A percentile compares a stretch with the other conserved stretches of the same genome.
Evolutionary conservation across 495 filamentous ascomycete genomes (phyloP).

Genomic region (Baudoinia panamericana): DNA sequence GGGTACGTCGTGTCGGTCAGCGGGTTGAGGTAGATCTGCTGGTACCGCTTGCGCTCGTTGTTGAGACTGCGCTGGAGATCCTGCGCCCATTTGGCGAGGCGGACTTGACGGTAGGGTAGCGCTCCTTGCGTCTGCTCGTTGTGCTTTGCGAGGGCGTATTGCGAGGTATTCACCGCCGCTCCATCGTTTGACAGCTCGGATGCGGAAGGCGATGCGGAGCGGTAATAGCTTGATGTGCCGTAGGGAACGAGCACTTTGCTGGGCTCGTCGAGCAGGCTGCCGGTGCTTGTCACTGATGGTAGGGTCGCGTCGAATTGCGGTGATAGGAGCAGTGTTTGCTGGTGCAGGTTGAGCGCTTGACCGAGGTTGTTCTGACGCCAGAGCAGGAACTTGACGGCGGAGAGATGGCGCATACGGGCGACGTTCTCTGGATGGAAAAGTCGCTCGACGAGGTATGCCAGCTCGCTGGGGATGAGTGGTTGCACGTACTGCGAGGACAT

Average conservation of each 20-base stretch:
- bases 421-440: slow-evolving; percentile 70
- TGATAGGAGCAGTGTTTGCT: slow-evolving; percentile 1
- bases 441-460: slow-evolving; percentile 52
- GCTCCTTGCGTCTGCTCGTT: slow-evolving; percentile 59
- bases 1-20: slow-evolving; percentile 57
- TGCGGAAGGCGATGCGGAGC: slow-evolving; percentile 21
- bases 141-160: slow-evolving; percentile 57
- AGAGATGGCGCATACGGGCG: slow-evolving; percentile 74
- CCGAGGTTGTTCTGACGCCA: slow-evolving; percentile 35
- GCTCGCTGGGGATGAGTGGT: slow-evolving; percentile 68
- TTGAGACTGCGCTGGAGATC: slow-evolving; percentile 75
- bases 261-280: slow-evolving; percentile 19
- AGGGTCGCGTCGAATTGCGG: slow-evolving; percentile 7
- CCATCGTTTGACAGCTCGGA: slow-evolving; percentile 8
- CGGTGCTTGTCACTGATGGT: slow-evolving; percentile 13
- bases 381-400: slow-evolving; percentile 75
- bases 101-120: slow-evolving; percentile 62
- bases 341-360: neutral
- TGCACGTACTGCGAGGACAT: slow-evolving; percentile 92
- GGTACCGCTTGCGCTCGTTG: slow-evolving; percentile 68
- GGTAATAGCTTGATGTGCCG: slow-evolving; percentile 23
- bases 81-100: slow-evolving; percentile 77
- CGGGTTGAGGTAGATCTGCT: slow-evolving; percentile 37
- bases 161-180: slow-evolving; percentile 28
- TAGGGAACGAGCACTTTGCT: slow-evolving; percentile 26